Conservation (phyloP, 1,284 basidiomycete species). For the Ceratobasidium sp. region DNA sequence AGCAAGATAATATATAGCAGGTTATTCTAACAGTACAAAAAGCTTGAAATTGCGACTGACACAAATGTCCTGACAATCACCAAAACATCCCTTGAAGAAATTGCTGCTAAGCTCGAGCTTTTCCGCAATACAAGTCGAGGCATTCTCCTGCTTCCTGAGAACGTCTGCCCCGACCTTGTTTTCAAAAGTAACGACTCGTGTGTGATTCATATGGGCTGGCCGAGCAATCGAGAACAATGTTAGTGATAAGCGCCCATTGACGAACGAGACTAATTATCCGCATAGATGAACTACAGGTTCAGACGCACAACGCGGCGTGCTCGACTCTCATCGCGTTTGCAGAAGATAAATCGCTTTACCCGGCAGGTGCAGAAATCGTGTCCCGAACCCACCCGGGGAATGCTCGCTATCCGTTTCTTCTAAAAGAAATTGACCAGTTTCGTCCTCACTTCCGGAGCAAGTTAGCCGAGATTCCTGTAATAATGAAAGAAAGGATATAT, state of each 20-base stretch:
- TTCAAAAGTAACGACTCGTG: background rate
- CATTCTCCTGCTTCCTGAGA: conserved; percentile 14
- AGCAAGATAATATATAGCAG: background rate
- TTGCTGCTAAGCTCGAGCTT: background rate
- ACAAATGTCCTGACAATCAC: background rate
- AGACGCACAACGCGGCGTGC: background rate
- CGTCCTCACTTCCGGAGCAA: background rate
- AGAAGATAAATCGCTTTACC: background rate
- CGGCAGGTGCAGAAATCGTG: background rate
- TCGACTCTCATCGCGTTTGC: background rate
- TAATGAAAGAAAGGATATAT: background rate
- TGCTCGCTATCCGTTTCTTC: background rate
- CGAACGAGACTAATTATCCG: background rate
- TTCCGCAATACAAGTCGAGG: background rate
- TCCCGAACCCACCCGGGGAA: background rate
- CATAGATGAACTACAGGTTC: background rate
- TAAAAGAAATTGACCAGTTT: background rate
- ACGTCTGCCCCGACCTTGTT: background rate
- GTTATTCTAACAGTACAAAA: background rate
- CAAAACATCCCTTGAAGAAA: background rate
- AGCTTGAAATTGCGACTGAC: background rate
- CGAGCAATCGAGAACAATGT: background rate
- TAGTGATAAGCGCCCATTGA: background rate
- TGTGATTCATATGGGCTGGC: conserved; percentile 28
- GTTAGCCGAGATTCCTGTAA: background rate